These are phyloP conservation scores for Trametes maxima DNA, from an alignment of 768 basidiomycete species.

Conservation along the genomic window DNA sequence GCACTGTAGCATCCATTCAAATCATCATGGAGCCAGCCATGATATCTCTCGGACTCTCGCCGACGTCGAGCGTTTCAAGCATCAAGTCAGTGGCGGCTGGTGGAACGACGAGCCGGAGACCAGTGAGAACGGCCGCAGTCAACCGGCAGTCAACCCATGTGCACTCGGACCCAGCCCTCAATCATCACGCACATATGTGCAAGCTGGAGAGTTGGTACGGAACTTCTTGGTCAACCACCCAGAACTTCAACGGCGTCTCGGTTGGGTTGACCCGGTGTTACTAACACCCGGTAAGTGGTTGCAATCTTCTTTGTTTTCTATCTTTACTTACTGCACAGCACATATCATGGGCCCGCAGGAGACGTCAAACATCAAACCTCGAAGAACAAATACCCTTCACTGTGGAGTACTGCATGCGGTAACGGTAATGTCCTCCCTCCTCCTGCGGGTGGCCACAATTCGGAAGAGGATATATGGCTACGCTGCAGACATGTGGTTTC, in stretches of 20 bases:
- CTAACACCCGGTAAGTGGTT: constrained; percentile 1
- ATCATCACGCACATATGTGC: constrained; percentile 3
- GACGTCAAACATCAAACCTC: too few species aligned
- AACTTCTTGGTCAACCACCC: constrained; percentile 18
- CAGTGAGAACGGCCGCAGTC: neutral
- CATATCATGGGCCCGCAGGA: too few species aligned
- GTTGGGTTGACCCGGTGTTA: constrained; percentile 20
- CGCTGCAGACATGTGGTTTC: neutral
- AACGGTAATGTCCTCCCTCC: neutral
- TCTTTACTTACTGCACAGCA: neutral
- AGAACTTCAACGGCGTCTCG: constrained; percentile 26
- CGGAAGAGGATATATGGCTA: neutral
- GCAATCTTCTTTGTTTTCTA: neutral
- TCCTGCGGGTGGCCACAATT: too few species aligned
- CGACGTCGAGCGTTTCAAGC: constrained; percentile 28
- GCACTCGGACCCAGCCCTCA: neutral
- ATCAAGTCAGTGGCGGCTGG: constrained; percentile 29
- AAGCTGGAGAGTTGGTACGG: constrained; percentile 21
- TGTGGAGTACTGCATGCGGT: too few species aligned
- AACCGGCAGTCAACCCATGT: neutral
- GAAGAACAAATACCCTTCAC: too few species aligned
- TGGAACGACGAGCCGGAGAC: constrained; percentile 2
- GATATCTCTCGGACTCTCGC: constrained; percentile 25
- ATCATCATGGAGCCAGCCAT: constrained; percentile 42
- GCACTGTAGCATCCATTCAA: constrained; percentile 42